phyloP scores from a whole-genome alignment of 345 rosid genomes.

The Corchorus capsularis region DNA sequence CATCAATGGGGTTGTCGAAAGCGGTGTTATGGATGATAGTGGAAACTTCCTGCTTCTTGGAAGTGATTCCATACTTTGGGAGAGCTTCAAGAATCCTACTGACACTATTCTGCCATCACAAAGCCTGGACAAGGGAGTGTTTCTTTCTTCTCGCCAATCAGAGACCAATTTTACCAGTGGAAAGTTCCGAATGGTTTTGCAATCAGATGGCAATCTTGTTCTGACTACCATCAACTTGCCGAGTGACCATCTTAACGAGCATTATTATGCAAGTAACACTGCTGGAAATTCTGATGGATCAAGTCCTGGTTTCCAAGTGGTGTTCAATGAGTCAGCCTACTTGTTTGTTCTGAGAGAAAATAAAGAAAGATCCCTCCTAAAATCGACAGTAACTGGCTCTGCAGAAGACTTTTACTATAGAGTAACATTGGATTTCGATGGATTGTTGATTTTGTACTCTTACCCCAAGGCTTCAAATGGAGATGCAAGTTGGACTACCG shows the following conservation, averaged over 20 bases:
- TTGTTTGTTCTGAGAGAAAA: constrained; percentile 15
- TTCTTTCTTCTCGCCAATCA: constrained; percentile 20
- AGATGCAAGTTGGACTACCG: background rate
- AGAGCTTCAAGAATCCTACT: constrained; percentile 29
- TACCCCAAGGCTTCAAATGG: constrained; percentile 5
- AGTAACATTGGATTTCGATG: constrained; percentile 17
- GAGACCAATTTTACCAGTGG: constrained; percentile 21
- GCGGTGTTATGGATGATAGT: constrained; percentile 30
- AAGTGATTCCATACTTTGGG: constrained; percentile 23
- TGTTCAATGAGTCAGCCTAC: constrained; percentile 26
- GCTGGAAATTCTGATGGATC: background rate
- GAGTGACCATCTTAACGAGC: background rate
- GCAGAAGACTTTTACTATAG: constrained; percentile 23
- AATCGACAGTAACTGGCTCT: background rate
- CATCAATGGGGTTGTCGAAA: background rate
- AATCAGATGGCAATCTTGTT: constrained; percentile 15
- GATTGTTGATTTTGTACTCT: constrained; percentile 17
- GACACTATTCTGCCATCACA: constrained; percentile 39
- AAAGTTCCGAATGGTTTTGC: constrained; percentile 25
- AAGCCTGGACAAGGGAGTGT: background rate
- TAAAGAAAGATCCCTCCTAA: background rate
- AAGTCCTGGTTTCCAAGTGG: constrained; percentile 18
- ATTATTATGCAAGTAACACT: background rate
- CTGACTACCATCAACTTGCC: constrained; percentile 27
- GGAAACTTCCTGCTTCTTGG: constrained; percentile 35